Conservation (phyloP, 345 rosid species). For the Rhodamnia rubescens region DNA sequence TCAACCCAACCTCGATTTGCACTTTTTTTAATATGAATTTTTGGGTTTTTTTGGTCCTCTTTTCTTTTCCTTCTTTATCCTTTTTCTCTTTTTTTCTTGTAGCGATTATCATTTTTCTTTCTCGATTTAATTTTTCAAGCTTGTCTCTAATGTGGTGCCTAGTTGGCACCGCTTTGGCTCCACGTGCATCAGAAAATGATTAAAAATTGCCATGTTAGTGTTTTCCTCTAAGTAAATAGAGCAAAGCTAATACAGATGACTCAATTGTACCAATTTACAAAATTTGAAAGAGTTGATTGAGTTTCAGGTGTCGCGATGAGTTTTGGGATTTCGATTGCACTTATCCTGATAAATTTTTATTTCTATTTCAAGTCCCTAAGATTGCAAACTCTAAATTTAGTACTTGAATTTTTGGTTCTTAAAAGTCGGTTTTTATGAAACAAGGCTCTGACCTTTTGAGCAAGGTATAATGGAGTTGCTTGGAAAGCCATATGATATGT, state of each 20-base stretch:
- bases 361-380: neutral
- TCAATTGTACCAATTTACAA: neutral
- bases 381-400: neutral
- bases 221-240: neutral
- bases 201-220: no score
- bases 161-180: neutral
- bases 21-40: neutral
- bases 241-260: neutral
- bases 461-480: neutral
- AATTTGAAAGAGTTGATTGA: neutral
- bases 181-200: neutral
- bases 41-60: neutral
- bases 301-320: neutral
- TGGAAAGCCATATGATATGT: neutral
- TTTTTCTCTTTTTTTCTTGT: neutral
- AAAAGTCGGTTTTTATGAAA: neutral
- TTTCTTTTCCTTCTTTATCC: accelerated
- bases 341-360: neutral
- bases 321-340: accelerated
- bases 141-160: neutral
- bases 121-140: neutral
- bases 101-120: neutral
- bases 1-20: neutral
- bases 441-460: neutral
- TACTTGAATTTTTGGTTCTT: neutral